These are phyloP conservation scores for Xylariales sp. DNA, from an alignment of 2,329 filamentous ascomycete genomes.

Conservation along the genomic window DNA sequence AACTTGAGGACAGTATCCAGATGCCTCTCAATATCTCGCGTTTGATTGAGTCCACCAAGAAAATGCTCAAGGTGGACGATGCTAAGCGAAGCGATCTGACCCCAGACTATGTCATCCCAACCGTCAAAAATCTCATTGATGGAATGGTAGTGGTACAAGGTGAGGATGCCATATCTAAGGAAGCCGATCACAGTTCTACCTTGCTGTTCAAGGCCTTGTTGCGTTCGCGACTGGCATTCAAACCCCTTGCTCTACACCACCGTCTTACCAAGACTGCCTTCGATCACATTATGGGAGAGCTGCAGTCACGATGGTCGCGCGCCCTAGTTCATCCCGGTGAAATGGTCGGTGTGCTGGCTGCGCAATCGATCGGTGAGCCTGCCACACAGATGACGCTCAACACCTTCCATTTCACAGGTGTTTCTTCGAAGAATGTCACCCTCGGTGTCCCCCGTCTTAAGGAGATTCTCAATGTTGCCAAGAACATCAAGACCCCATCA, in stretches of 20 bases:
- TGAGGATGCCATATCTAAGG: slow-evolving; percentile 71
- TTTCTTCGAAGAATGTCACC: slow-evolving; percentile 98
- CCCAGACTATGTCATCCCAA: slow-evolving; percentile 80
- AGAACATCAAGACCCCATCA: slow-evolving; percentile 96
- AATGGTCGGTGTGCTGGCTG: slow-evolving; percentile 97
- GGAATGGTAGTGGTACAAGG: slow-evolving; percentile 84
- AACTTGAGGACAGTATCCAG: slow-evolving; percentile 82
- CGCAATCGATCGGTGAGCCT: slow-evolving; percentile 97
- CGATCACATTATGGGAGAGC: slow-evolving; percentile 84
- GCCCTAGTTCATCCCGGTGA: slow-evolving; percentile 88
- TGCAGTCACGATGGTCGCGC: slow-evolving; percentile 83
- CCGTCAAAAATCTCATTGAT: slow-evolving; percentile 69
- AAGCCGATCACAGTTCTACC: slow-evolving; percentile 86
- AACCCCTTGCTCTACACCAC: slow-evolving; percentile 82
- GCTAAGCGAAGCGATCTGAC: slow-evolving; percentile 83
- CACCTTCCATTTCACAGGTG: slow-evolving; percentile 99
- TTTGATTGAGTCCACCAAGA: slow-evolving; percentile 85
- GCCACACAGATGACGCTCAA: slow-evolving; percentile 99
- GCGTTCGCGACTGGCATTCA: slow-evolving; percentile 86
- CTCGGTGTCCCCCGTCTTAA: slow-evolving; percentile 98
- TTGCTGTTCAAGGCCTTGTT: slow-evolving; percentile 89
- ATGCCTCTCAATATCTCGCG: slow-evolving; percentile 87
- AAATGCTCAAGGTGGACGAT: slow-evolving; percentile 86
- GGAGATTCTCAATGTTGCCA: slow-evolving; percentile 97
- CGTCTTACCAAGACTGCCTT: slow-evolving; percentile 88